phyloP scores from a whole-genome alignment of 805 yeast genomes.

The Candida sphagnicola region DNA sequence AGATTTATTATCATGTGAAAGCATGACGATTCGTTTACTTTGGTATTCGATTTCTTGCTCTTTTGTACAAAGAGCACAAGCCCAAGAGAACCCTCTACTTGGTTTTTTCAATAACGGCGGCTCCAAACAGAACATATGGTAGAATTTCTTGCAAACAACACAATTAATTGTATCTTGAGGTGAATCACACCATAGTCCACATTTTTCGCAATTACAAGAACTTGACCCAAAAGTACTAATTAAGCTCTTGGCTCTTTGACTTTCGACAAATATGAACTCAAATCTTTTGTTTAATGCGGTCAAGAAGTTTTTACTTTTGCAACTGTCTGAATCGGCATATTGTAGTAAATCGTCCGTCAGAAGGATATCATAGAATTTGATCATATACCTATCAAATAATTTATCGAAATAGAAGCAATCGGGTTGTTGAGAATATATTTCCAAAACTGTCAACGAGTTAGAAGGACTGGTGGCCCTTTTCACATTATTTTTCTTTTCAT shows the following conservation, averaged over 20 bases:
- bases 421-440: conserved; percentile 52
- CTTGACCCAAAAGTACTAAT: conserved; percentile 55
- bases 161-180: conserved; percentile 69
- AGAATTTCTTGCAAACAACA: conserved; percentile 66
- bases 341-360: conserved; percentile 50
- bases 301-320: conserved; percentile 57
- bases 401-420: conserved; percentile 81
- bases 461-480: conserved; percentile 12
- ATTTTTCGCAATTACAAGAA: conserved; percentile 58
- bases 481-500: conserved; percentile 5
- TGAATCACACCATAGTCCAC: conserved; percentile 82
- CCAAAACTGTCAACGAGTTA: conserved; percentile 27
- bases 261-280: conserved; percentile 71
- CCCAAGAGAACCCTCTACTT: conserved; percentile 85
- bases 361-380: conserved; percentile 73
- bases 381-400: conserved; percentile 81
- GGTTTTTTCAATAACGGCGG: conserved; percentile 83
- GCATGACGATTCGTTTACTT: conserved; percentile 36
- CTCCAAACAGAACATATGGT: conserved; percentile 79
- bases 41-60: conserved; percentile 45
- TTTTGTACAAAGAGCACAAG: conserved; percentile 76
- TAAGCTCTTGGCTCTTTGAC: conserved; percentile 59
- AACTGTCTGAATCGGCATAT: conserved; percentile 27
- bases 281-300: conserved; percentile 63
- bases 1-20: conserved; percentile 38